phyloP scores from a whole-genome alignment of 139 green algal species.

The Coccomyxa sp. region DNA sequence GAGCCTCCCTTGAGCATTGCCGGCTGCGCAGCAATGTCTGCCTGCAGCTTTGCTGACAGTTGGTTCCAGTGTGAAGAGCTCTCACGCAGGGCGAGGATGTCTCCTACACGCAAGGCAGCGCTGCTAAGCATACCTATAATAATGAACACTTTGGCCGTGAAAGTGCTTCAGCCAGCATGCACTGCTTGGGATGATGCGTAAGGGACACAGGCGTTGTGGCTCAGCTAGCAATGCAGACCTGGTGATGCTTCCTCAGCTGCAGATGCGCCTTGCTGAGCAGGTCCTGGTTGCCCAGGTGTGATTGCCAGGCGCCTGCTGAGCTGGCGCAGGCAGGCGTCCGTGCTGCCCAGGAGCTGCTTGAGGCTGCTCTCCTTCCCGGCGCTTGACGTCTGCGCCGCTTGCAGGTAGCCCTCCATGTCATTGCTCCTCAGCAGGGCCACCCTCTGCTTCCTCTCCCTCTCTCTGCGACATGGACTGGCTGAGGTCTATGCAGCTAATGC shows the following conservation, averaged over 20 bases:
- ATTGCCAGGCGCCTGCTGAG: conserved; percentile 21
- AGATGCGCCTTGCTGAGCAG: neutral
- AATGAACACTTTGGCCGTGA: neutral
- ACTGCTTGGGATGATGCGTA: neutral
- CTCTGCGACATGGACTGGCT: neutral
- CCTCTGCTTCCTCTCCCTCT: conserved; percentile 46
- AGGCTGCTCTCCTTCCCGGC: conserved; percentile 52
- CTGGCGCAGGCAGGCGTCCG: conserved; percentile 54
- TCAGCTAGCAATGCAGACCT: neutral
- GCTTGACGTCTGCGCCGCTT: conserved; percentile 51
- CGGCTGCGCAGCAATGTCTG: neutral
- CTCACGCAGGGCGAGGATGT: neutral
- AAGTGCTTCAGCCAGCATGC: neutral
- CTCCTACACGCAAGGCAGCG: neutral
- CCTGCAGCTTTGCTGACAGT: neutral
- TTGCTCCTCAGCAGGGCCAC: conserved; percentile 65
- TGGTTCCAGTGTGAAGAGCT: neutral
- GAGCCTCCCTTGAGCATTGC: neutral
- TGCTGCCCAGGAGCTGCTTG: conserved; percentile 52
- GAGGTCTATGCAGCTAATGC: no score
- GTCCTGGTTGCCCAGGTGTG: neutral
- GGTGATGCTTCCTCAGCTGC: neutral
- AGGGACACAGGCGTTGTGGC: neutral
- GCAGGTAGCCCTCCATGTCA: conserved; percentile 76
- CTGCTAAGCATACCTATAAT: neutral